Base-by-base conservation (phyloP, 140 eudicot genomes). In the Oenanthe javanica region DNA sequence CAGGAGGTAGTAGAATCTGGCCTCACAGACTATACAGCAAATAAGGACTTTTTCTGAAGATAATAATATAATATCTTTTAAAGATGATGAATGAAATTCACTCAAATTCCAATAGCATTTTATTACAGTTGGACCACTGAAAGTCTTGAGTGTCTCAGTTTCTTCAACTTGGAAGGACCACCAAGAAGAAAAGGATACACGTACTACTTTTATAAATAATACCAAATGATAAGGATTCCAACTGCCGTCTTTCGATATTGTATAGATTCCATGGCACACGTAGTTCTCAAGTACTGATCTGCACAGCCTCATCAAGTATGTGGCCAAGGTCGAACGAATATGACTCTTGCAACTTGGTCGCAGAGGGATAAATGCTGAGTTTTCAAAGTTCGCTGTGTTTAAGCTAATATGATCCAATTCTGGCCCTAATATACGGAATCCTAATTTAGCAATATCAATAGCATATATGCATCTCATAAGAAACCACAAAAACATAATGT, bases 261-360 rank as follows among this genome's bases (percentile, higher is more conserved):
- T 31, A 52, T 47, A 57, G 73, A 80, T 86, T 82, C 87, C 75
- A 77, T 38, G 73, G 42, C 79, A 80, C 27, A 40, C 61, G 84
- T 84, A 88, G 72, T 59, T 82, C 51, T 81, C n/a, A n/a, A 81
- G 59, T 78, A 88, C 80, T 71, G 85, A 88, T 86, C 87, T 86
- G 77, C 72, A 45, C 83, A 86, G 80, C 86, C 87, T 81, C 90
- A 82, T 78, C 9, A 74, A 49, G 79, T 77, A 69, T 85, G 77
- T 77, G 77, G 89, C 25, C 46, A 38, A 67, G 80, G 81, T 84
- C 84, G 84, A 75, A 77, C 1, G 84, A 80, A 81, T 80, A 82
- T 77, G 83, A 85, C 85, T 75, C 55, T 18, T 82, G 78, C 88
- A 88, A 83, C 86, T 88, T 86, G 88, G 47, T n/a, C 75, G 45